Conservation (phyloP, 1,139 yeast species). For the Magnusiomyces suaveolens region DNA sequence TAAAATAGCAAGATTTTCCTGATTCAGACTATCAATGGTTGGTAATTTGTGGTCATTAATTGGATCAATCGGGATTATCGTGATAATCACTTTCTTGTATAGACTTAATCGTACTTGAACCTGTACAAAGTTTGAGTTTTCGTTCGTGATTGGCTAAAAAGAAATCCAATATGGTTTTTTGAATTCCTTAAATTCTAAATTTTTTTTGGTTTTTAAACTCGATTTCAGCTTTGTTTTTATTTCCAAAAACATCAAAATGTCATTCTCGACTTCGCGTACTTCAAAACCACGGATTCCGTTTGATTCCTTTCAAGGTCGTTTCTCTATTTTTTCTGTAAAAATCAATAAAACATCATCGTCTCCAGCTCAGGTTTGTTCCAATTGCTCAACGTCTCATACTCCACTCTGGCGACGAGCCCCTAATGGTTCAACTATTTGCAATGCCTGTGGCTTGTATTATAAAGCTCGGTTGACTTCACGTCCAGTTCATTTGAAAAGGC, state of each 20-base stretch:
- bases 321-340: conserved; percentile 3
- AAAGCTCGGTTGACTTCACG: conserved; percentile 36
- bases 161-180: background rate
- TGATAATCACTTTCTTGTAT: background rate
- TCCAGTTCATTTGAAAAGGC: conserved; percentile 57
- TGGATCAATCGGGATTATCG: background rate
- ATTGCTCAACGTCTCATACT: conserved; percentile 59
- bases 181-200: background rate
- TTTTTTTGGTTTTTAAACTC: no score
- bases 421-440: conserved; percentile 54
- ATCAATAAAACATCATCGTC: background rate
- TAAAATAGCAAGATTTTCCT: no score
- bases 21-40: no score
- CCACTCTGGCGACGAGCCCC: conserved; percentile 66
- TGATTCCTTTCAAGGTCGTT: background rate
- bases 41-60: background rate
- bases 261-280: no score
- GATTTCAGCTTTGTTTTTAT: background rate
- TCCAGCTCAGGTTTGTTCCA: conserved; percentile 44
- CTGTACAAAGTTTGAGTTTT: background rate
- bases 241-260: no score
- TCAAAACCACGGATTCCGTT: no score
- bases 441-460: conserved; percentile 55
- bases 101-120: no score
- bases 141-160: no score